Base-by-base conservation (phyloP, 352 stramenopile species). In the Stramenopiles sp. region DNA sequence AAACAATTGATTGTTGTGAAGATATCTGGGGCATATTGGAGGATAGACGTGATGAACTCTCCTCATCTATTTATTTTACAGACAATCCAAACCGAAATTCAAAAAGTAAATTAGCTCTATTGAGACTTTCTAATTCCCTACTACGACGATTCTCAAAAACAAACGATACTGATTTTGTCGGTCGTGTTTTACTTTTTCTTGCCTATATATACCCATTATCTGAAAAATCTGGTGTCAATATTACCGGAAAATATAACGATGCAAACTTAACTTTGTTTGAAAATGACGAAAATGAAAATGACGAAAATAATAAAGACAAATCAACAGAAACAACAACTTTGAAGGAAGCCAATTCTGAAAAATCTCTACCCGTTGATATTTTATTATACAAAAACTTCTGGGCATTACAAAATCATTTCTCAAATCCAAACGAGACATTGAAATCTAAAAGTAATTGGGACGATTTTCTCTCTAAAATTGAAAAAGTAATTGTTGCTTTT, bases 151-250 rank as follows among this genome's bases (percentile, higher is more conserved):
- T 32, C 10, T 32, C 26, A n/a, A n/a, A 32, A 15, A 15, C n/a
- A 32, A n/a, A 15, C 10, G 26, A 32, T 32, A n/a, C 26, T 32
- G 26, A n/a, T n/a, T 32, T 32, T 32, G 15, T n/a, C 15, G 26
- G 26, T n/a, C 26, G 26, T n/a, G 26, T 32, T n/a, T n/a, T 32
- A 15, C n/a, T 32, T n/a, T 32, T 32, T 32, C 15, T 32, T n/a
- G 26, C 15, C 15, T 32, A 32, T 15, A 15, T n/a, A n/a, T 32
- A n/a, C n/a, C 26, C 26, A 15, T 32, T 32, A 15, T 32, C 26
- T n/a, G 26, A 32, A 32, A n/a, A n/a, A n/a, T 32, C 26, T n/a
- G 26, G 26, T n/a, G 26, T 32, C 10, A 32, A 32, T 32, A 32
- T n/a, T n/a, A 15, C 26, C 15, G 26, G 26, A n/a, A n/a, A 32